phyloP scores from a whole-genome alignment of 495 filamentous ascomycete species.

The Penicillium lagena region DNA sequence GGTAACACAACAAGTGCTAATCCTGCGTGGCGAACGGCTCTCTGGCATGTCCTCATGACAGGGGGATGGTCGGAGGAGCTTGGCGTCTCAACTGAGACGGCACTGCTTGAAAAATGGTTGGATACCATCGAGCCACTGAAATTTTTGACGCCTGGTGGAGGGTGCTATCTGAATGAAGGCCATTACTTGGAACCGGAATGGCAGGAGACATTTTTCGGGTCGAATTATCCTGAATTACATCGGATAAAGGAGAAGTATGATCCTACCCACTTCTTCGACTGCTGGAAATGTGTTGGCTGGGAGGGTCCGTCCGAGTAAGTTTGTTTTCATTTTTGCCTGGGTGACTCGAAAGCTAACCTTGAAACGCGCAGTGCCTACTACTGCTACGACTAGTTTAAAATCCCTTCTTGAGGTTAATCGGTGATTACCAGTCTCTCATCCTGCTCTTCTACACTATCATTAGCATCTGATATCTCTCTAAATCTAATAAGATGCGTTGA shows the following conservation, averaged over 20 bases:
- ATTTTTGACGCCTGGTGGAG: conserved; percentile 11
- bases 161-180: conserved; percentile 14
- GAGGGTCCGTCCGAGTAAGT: conserved; percentile 7
- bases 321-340: too few species aligned
- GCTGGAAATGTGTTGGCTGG: conserved; percentile 18
- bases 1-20: conserved; percentile 1
- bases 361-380: too few species aligned
- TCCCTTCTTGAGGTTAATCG: too few species aligned
- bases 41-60: conserved; percentile 12
- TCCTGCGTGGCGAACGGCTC: conserved; percentile 12
- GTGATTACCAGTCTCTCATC: too few species aligned
- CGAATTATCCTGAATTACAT: conserved; percentile 39
- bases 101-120: not conserved
- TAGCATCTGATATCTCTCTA: too few species aligned
- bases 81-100: not conserved
- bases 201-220: conserved; percentile 50
- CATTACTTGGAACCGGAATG: conserved; percentile 52
- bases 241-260: conserved; percentile 44
- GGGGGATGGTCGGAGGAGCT: conserved; percentile 8
- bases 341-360: too few species aligned
- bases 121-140: conserved; percentile 9
- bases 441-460: too few species aligned
- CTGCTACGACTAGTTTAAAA: too few species aligned
- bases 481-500: too few species aligned
- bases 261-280: conserved; percentile 40